Conservation (phyloP, 1,139 yeast species). For the Suhomyces bokatorum region DNA sequence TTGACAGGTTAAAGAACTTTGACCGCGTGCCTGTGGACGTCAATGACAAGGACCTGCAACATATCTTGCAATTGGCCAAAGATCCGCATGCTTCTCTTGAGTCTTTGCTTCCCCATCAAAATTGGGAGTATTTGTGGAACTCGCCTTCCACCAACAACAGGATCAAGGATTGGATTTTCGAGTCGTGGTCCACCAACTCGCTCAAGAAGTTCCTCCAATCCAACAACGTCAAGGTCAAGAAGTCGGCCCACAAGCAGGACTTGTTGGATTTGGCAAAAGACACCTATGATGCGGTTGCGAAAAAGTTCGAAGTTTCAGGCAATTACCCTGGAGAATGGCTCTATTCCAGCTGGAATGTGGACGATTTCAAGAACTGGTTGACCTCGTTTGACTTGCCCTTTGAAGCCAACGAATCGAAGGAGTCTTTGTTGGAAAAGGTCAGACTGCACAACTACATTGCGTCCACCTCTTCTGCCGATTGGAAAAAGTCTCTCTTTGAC, state of each 20-base stretch:
- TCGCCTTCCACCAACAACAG: constrained; percentile 6
- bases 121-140: constrained; percentile 16
- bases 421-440: constrained; percentile 43
- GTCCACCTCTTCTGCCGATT: constrained; percentile 33
- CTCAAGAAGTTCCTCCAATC: constrained; percentile 38
- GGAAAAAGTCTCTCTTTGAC: constrained; percentile 40
- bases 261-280: constrained; percentile 38
- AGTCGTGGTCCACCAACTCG: constrained; percentile 45
- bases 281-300: constrained; percentile 38
- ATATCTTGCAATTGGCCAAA: constrained; percentile 20
- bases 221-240: constrained; percentile 31
- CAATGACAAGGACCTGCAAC: constrained; percentile 18
- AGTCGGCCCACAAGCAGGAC: constrained; percentile 31
- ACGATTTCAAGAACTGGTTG: constrained; percentile 49
- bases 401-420: constrained; percentile 38
- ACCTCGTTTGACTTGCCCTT: constrained; percentile 44
- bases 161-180: constrained; percentile 44
- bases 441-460: constrained; percentile 44
- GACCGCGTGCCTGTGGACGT: constrained; percentile 15
- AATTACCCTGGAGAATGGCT: constrained; percentile 53
- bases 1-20: constrained; percentile 23
- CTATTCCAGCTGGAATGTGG: constrained; percentile 46
- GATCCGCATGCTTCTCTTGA: constrained; percentile 18
- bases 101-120: constrained; percentile 19
- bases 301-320: constrained; percentile 39